These are phyloP conservation scores for Cyanodermella asteris DNA, from an alignment of 2,329 filamentous ascomycete genomes.

Conservation along the genomic window DNA sequence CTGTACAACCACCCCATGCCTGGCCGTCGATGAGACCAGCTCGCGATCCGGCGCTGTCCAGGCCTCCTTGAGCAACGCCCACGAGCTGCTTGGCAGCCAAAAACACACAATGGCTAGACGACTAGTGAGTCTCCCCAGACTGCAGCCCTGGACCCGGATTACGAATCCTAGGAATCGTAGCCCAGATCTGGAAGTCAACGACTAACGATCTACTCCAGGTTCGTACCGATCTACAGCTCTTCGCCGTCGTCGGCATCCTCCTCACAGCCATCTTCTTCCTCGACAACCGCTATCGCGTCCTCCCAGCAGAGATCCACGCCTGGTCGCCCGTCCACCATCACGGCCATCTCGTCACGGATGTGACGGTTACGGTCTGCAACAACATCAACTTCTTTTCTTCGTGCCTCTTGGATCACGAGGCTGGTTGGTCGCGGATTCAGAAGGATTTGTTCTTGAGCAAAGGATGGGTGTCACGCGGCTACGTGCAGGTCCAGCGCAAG, in stretches of 20 bases:
- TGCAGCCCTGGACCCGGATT: too few relatives aligned
- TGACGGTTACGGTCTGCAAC: conserved; percentile 58
- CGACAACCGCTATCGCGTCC: conserved; percentile 70
- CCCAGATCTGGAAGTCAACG: too few relatives aligned
- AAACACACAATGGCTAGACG: too few relatives aligned
- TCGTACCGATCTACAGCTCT: conserved; percentile 53
- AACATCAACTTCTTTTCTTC: conserved; percentile 50
- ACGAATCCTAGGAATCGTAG: too few relatives aligned
- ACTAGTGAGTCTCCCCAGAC: too few relatives aligned
- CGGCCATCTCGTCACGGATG: conserved; percentile 66
- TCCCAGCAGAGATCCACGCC: conserved; percentile 67
- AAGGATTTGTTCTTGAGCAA: conserved; percentile 70
- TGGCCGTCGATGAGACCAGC: too few relatives aligned
- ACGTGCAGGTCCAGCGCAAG: conserved; percentile 62
- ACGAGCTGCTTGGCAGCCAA: too few relatives aligned
- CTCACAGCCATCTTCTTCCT: conserved; percentile 58
- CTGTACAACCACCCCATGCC: too few relatives aligned
- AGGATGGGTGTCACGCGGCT: conserved; percentile 55
- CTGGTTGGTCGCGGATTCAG: conserved; percentile 60
- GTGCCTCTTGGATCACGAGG: conserved; percentile 48
- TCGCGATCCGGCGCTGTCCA: too few relatives aligned
- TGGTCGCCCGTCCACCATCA: conserved; percentile 72
- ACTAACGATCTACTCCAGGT: too few relatives aligned
- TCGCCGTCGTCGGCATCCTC: conserved; percentile 40
- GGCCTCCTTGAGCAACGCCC: too few relatives aligned